phyloP scores from a whole-genome alignment of 2,329 filamentous ascomycete species.

The Colletotrichum higginsianum region DNA sequence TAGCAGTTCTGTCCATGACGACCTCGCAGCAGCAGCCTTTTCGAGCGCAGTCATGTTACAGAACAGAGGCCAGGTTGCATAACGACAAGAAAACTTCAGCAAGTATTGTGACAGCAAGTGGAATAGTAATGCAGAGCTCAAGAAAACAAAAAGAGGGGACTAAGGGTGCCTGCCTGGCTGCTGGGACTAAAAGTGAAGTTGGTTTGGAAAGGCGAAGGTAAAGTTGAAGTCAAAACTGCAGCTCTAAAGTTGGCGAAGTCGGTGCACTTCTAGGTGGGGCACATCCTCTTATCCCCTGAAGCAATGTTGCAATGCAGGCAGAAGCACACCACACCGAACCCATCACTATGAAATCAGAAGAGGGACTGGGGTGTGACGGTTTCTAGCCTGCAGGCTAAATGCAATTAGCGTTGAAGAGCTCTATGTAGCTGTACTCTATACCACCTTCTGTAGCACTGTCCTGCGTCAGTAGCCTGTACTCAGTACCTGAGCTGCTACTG shows the following conservation, averaged over 20 bases:
- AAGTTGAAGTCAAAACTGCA: background rate
- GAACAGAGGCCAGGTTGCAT: background rate
- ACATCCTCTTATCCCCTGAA: slow-evolving; percentile 14
- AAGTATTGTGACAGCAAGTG: background rate
- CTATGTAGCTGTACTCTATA: slow-evolving; percentile 28
- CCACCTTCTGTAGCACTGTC: background rate
- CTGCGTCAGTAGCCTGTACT: slow-evolving; percentile 4
- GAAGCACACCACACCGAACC: slow-evolving; percentile 8
- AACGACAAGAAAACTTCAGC: background rate
- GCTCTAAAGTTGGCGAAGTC: slow-evolving; percentile 27
- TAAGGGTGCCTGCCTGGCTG: background rate
- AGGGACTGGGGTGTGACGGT: slow-evolving; percentile 12
- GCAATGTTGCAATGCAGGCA: slow-evolving; percentile 8
- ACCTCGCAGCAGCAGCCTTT: slow-evolving; percentile 1
- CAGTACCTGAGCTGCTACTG: slow-evolving; percentile 21
- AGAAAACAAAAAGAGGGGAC: background rate
- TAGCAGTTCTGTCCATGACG: slow-evolving; percentile 42
- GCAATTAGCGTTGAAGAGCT: slow-evolving; percentile 36
- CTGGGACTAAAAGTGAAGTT: background rate
- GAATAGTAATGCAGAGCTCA: background rate
- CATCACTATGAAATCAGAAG: slow-evolving; percentile 6
- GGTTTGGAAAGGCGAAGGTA: slow-evolving; percentile 1
- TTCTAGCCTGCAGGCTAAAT: slow-evolving; percentile 29
- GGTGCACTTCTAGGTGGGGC: slow-evolving; percentile 36
- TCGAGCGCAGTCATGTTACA: slow-evolving; percentile 23